These are phyloP conservation scores for Orbilia javanica DNA, from an alignment of 2,329 filamentous ascomycete species.

Conservation along the genomic window DNA sequence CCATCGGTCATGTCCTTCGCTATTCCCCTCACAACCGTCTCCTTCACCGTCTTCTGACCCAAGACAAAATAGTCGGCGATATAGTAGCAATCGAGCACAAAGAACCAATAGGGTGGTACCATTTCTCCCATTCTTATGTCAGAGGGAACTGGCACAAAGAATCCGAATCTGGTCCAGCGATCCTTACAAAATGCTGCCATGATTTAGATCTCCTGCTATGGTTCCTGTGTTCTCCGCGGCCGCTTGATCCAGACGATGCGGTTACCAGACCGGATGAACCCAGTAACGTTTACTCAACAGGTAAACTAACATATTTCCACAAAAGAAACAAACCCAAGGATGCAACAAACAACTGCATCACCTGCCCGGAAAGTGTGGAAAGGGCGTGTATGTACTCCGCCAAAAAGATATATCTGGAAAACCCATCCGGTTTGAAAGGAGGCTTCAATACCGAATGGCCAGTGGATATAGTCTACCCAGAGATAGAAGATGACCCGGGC, in stretches of 20 bases:
- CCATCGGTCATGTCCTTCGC: constrained; percentile 91
- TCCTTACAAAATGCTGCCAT: constrained; percentile 95
- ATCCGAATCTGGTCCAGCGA: constrained; percentile 79
- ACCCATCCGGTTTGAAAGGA: constrained; percentile 72
- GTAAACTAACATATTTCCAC: constrained; percentile 82
- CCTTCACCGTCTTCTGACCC: constrained; percentile 80
- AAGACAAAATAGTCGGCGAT: constrained; percentile 83
- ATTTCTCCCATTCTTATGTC: constrained; percentile 91
- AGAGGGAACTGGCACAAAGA: constrained; percentile 92
- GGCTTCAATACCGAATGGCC: constrained; percentile 81
- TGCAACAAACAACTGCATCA: constrained; percentile 86
- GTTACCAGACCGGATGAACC: constrained; percentile 75
- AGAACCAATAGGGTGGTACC: constrained; percentile 96
- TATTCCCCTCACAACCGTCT: constrained; percentile 94
- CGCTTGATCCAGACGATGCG: constrained; percentile 64
- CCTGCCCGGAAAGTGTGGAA: constrained; percentile 76
- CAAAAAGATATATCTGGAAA: constrained; percentile 82
- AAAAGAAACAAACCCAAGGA: constrained; percentile 78
- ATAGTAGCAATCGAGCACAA: constrained; percentile 89
- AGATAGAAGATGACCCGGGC: constrained; percentile 79
- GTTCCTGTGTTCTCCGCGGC: constrained; percentile 81
- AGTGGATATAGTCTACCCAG: constrained; percentile 86
- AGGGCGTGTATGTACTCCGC: constrained; percentile 85
- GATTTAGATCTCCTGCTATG: constrained; percentile 94
- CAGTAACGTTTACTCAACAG: constrained; percentile 78